Percentiles rank a stretch among this genome's conserved stretches.
These are phyloP conservation scores for Lablab purpureus DNA, from an alignment of 306 rosid species.

Conservation along the genomic window DNA sequence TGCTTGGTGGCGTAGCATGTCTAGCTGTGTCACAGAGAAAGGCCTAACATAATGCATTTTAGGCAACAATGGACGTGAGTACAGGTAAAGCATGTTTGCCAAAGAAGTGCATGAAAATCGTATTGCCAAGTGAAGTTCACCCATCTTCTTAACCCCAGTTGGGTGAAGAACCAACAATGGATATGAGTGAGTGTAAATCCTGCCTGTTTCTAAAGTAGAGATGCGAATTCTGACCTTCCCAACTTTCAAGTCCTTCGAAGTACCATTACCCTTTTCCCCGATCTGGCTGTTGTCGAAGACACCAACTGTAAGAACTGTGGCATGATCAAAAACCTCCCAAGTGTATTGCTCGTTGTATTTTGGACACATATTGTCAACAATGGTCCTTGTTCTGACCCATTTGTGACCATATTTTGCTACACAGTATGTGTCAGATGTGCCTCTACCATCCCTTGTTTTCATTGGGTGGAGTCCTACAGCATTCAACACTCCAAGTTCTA, in stretches of 20 bases:
- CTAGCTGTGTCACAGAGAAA: conserved; percentile 53
- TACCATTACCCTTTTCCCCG: conserved; percentile 38
- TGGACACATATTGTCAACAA: conserved; percentile 53
- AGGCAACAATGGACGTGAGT: conserved; percentile 54
- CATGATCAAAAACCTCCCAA: conserved; percentile 64
- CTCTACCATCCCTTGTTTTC: conserved; percentile 56
- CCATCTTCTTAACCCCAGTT: conserved; percentile 59
- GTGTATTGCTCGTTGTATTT: conserved; percentile 62
- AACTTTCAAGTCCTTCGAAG: conserved; percentile 52
- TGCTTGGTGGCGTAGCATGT: conserved; percentile 56
- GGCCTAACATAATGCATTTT: conserved; percentile 59
- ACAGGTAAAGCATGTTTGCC: conserved; percentile 55
- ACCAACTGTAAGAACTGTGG: conserved; percentile 59
- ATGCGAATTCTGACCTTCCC: conserved; percentile 64
- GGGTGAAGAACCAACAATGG: conserved; percentile 58
- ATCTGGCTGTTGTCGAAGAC: conserved; percentile 60
- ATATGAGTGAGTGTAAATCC: conserved; percentile 59
- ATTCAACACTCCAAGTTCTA: conserved; percentile 57
- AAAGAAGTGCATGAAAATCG: conserved; percentile 57
- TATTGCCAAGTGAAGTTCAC: conserved; percentile 58
- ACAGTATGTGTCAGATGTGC: conserved; percentile 60
- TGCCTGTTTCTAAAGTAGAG: conserved; percentile 55
- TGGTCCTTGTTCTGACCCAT: conserved; percentile 61
- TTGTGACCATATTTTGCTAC: conserved; percentile 63
- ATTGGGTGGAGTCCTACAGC: conserved; percentile 59